Conservation (phyloP, 306 rosid species). For the Vicia sativa region DNA sequence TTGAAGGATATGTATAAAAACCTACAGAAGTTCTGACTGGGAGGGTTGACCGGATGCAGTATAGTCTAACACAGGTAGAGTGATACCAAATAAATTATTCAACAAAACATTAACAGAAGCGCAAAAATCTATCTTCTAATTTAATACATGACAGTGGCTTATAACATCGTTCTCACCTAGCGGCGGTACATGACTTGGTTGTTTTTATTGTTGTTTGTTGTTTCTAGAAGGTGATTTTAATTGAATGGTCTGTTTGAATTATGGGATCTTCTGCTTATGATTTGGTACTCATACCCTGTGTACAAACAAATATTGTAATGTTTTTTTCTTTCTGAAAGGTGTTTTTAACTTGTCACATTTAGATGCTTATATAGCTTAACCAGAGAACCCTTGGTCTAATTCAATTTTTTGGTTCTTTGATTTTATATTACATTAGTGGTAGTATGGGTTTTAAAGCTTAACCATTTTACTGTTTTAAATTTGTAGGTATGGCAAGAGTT, state of each 20-base stretch:
- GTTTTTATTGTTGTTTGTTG: background rate
- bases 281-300: conserved; percentile 13
- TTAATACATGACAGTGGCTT: background rate
- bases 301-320: background rate
- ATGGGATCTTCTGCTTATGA: conserved; percentile 6
- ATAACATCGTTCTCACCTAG: background rate
- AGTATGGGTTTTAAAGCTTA: conserved; percentile 32
- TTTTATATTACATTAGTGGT: conserved; percentile 8
- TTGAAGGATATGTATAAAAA: background rate
- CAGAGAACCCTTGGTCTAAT: conserved; percentile 27
- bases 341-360: conserved; percentile 13
- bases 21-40: background rate
- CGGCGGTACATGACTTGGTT: background rate
- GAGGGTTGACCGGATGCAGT: background rate
- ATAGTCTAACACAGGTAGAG: background rate
- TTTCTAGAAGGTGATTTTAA: conserved; percentile 26
- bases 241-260: conserved; percentile 27
- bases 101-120: background rate
- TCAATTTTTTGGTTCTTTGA: conserved; percentile 15
- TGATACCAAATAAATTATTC: background rate
- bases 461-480: conserved; percentile 32
- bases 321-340: conserved; percentile 8
- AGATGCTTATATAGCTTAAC: conserved; percentile 16
- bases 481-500: conserved; percentile 97
- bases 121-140: background rate